Evolutionary conservation across 2,329 filamentous ascomycete genomes (phyloP).

Genomic region (Neophaeococcomyces mojaviensis): DNA sequence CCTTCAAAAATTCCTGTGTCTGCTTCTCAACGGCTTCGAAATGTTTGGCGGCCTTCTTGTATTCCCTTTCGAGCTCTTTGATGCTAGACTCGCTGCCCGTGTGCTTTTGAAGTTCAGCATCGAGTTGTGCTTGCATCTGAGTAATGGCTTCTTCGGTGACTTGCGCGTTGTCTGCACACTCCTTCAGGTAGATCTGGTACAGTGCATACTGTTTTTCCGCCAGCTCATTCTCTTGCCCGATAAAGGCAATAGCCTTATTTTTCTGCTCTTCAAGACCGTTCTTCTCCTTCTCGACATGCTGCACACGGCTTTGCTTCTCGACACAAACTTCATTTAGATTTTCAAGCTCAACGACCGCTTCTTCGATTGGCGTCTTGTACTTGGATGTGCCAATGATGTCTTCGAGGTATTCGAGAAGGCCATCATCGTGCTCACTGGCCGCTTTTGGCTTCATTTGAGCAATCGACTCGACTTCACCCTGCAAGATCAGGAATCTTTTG

Average conservation of each 20-base stretch:
- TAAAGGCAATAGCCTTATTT: constrained; percentile 80
- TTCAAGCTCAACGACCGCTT: constrained; percentile 83
- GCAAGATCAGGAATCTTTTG: constrained; percentile 93
- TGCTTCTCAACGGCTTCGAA: constrained; percentile 77
- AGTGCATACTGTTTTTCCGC: constrained; percentile 80
- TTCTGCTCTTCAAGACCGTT: constrained; percentile 91
- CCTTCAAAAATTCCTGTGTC: constrained; percentile 69
- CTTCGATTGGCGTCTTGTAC: constrained; percentile 95
- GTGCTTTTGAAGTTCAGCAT: constrained; percentile 84
- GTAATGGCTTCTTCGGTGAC: constrained; percentile 83
- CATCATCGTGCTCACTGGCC: constrained; percentile 88
- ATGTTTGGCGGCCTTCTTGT: constrained; percentile 74
- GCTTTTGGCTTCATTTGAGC: constrained; percentile 99
- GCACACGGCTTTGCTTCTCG: constrained; percentile 90
- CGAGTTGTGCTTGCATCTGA: constrained; percentile 82
- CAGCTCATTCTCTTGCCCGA: constrained; percentile 89
- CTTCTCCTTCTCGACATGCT: constrained; percentile 97
- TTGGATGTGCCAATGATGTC: constrained; percentile 98
- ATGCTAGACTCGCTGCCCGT: constrained; percentile 83
- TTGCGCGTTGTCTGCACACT: constrained; percentile 79
- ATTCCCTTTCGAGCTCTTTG: constrained; percentile 78
- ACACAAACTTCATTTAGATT: constrained; percentile 87
- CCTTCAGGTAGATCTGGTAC: constrained; percentile 84
- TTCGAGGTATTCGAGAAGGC: constrained; percentile 90
- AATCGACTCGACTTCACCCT: constrained; percentile 97